phyloP scores from a whole-genome alignment of 2,329 filamentous ascomycete species.

The Alternaria longipes region DNA sequence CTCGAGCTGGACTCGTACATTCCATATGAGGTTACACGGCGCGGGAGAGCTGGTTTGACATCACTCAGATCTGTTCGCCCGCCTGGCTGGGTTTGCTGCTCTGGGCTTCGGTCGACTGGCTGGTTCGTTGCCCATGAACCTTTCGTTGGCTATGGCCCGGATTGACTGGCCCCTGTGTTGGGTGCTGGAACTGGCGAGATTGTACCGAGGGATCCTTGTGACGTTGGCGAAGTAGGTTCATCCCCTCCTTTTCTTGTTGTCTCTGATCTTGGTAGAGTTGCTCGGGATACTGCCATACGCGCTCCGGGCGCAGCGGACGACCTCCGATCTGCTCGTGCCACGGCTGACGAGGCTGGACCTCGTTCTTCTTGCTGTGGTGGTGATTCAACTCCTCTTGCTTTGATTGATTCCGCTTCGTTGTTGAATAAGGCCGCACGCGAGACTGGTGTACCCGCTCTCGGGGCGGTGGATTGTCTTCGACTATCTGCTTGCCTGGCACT shows the following conservation, averaged over 20 bases:
- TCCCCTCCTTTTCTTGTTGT: not conserved
- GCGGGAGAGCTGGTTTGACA: not conserved
- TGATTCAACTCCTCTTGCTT: not conserved
- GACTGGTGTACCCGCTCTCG: not conserved
- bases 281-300: not conserved
- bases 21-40: slow-evolving; percentile 2
- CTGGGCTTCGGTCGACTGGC: not conserved
- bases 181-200: not conserved
- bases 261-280: not conserved
- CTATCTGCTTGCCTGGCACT: not conserved
- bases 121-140: not conserved
- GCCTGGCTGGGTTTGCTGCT: not conserved
- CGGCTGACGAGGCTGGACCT: not conserved
- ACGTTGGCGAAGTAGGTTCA: not conserved
- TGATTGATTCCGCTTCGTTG: not conserved
- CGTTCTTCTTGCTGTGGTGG: not conserved
- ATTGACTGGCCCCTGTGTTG: no score
- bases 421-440: not conserved
- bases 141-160: not conserved
- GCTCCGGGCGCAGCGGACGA: not conserved
- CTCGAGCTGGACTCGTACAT: slow-evolving; percentile 1
- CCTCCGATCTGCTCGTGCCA: not conserved
- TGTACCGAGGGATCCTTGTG: not conserved
- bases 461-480: not conserved
- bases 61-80: not conserved